A percentile compares a stretch with the other conserved stretches of the same genome.
These are phyloP conservation scores for Harringtonia aguacate DNA, from an alignment of 2,329 filamentous ascomycete genomes.

Conservation along the genomic window DNA sequence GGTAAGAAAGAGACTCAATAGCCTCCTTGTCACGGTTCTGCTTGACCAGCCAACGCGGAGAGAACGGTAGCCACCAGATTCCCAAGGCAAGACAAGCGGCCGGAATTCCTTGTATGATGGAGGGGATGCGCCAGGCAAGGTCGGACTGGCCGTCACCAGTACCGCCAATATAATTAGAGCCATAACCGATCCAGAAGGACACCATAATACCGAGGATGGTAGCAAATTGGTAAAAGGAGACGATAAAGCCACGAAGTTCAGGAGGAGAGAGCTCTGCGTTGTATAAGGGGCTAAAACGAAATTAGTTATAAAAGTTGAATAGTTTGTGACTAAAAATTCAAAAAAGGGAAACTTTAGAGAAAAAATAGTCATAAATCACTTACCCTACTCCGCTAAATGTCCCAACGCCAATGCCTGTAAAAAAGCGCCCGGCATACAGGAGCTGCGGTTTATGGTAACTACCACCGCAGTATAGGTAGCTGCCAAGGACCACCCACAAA, in stretches of 20 bases:
- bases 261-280: conserved; percentile 46
- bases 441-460: conserved; percentile 24
- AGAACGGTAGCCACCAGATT: conserved; percentile 37
- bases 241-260: conserved; percentile 55
- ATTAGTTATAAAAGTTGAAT: not conserved
- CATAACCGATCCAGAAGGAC: conserved; percentile 35
- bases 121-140: conserved; percentile 32
- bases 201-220: conserved; percentile 47
- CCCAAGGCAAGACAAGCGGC: conserved; percentile 23
- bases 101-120: conserved; percentile 31
- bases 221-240: conserved; percentile 54
- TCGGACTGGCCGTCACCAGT: conserved; percentile 30
- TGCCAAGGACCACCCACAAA: conserved; percentile 33
- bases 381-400: conserved; percentile 31
- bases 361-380: conserved; percentile 2
- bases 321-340: not conserved
- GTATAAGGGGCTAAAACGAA: conserved; percentile 31
- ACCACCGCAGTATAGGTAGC: conserved; percentile 33
- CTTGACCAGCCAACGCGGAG: conserved; percentile 34
- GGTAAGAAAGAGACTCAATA: conserved; percentile 13
- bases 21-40: conserved; percentile 13
- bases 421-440: conserved; percentile 36
- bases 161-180: conserved; percentile 35
- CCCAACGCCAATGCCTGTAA: conserved; percentile 38
- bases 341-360: not conserved